phyloP scores from a whole-genome alignment of 2,329 filamentous ascomycete genomes.

The Penicillium sp. region DNA sequence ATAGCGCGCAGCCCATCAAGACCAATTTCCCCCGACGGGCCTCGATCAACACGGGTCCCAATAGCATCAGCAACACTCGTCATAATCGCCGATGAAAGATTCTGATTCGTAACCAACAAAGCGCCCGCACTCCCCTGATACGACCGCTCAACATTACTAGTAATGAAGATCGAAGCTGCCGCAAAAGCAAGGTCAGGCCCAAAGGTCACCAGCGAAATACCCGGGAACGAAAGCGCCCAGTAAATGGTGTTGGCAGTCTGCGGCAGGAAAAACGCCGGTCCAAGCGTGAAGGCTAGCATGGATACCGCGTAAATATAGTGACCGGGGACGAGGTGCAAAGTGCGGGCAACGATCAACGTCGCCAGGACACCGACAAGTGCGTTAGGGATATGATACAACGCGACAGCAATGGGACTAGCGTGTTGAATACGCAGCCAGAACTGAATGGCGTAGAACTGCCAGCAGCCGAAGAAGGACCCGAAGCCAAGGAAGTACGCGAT shows the following conservation, averaged over 20 bases:
- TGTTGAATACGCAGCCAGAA: slow-evolving; percentile 36
- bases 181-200: slow-evolving; percentile 43
- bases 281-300: slow-evolving; percentile 37
- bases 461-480: slow-evolving; percentile 38
- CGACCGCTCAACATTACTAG: slow-evolving; percentile 39
- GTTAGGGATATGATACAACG: slow-evolving; percentile 41
- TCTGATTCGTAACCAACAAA: slow-evolving; percentile 42
- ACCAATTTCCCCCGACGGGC: slow-evolving; percentile 19
- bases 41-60: slow-evolving; percentile 23
- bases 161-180: slow-evolving; percentile 44
- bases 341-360: slow-evolving; percentile 41
- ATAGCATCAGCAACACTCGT: slow-evolving; percentile 33
- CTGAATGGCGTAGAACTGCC: slow-evolving; percentile 37
- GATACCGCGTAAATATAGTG: slow-evolving; percentile 42
- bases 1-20: slow-evolving; percentile 34
- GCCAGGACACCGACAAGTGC: slow-evolving; percentile 40
- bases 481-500: slow-evolving; percentile 40
- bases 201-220: slow-evolving; percentile 40
- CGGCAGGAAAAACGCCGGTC: slow-evolving; percentile 35
- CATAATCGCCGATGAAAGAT: slow-evolving; percentile 39
- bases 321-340: slow-evolving; percentile 40
- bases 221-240: slow-evolving; percentile 41
- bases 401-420: slow-evolving; percentile 34
- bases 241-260: slow-evolving; percentile 37
- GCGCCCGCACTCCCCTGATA: slow-evolving; percentile 43